Base-by-base conservation (phyloP, 2,329 filamentous ascomycete genomes). In the Arthrobotrys conoides region DNA sequence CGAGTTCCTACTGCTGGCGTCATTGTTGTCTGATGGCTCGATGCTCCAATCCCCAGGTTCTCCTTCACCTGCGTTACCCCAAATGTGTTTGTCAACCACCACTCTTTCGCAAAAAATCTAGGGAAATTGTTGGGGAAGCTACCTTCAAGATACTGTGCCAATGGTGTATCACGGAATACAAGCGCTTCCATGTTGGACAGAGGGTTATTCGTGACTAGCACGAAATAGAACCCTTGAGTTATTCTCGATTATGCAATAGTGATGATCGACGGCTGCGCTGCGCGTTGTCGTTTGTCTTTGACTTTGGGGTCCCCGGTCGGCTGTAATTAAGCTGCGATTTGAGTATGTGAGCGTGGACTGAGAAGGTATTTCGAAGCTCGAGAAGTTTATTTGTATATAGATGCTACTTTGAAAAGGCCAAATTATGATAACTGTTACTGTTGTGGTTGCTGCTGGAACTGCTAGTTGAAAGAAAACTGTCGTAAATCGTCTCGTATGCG, bases 121-220 rank as follows among this genome's bases (percentile, higher is more conserved):
- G 57, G 55, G 76, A 66, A 48, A 59, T 20, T 71, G 82, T 55
- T 41, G 44, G 48, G 53, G 46, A 71, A 85, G 87, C 83, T 85
- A 96, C 94, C 94, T 90, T 94, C 91, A 82, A 97, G 90, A 86
- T 96, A 96, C 83, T 92, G 90, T 84, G 93, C 94, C 85, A 97
- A 88, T 82, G 94, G 94, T 84, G 93, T 92, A 86, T 94, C 91
- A 86, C 96, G 90, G 86, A 92, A 92, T 82, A 97, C 90, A 82
- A 97, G 88, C 83, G 92, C 90, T 88, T 97, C 94, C 94, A 97
- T 96, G 84, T 82, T 85, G 77, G 80, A 36, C 48, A 14, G 18
- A 55, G 16, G 33, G 38, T 12, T 30, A 30, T 48, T 48, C 61
- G 70, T 59, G 59, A 18, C 59, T 66, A 14, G 69, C 59, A 72